These are phyloP conservation scores for Kuraishia capsulata DNA, from an alignment of 805 yeast species.

Conservation along the genomic window DNA sequence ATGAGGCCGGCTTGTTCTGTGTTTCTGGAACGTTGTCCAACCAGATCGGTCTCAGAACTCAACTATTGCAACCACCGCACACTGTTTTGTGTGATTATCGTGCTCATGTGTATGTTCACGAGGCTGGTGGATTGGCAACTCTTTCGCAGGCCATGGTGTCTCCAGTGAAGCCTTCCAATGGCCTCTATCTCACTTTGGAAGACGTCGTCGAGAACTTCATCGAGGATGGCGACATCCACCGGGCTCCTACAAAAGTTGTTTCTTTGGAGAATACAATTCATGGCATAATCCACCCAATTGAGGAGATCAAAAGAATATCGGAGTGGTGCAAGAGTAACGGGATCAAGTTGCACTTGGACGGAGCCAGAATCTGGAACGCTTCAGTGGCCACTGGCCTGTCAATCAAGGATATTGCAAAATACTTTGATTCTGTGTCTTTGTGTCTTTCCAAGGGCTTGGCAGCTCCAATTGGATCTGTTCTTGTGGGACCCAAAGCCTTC, in stretches of 20 bases:
- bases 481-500: slow-evolving; percentile 57
- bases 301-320: slow-evolving; percentile 64
- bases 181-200: slow-evolving; percentile 66
- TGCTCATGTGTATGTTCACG: slow-evolving; percentile 75
- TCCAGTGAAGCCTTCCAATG: slow-evolving; percentile 77
- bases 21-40: slow-evolving; percentile 88
- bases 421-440: slow-evolving; percentile 83
- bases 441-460: slow-evolving; percentile 88
- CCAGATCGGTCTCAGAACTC: slow-evolving; percentile 75
- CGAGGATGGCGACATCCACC: slow-evolving; percentile 78
- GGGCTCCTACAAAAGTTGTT: slow-evolving; percentile 79
- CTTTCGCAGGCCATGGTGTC: slow-evolving; percentile 88
- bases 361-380: slow-evolving; percentile 94
- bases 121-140: slow-evolving; percentile 88
- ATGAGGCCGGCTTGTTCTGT: slow-evolving; percentile 73
- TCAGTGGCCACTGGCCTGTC: slow-evolving; percentile 62
- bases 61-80: slow-evolving; percentile 77
- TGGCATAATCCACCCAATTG: slow-evolving; percentile 74
- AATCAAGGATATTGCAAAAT: slow-evolving; percentile 60
- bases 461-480: slow-evolving; percentile 89
- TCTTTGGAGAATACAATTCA: slow-evolving; percentile 85
- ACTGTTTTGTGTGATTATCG: slow-evolving; percentile 78
- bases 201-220: slow-evolving; percentile 55
- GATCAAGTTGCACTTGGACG: slow-evolving; percentile 74
- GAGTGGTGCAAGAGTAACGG: slow-evolving; percentile 56